These are phyloP conservation scores for Ceratobasidium sp. DNA, from an alignment of 1,284 basidiomycete genomes.

Conservation along the genomic window DNA sequence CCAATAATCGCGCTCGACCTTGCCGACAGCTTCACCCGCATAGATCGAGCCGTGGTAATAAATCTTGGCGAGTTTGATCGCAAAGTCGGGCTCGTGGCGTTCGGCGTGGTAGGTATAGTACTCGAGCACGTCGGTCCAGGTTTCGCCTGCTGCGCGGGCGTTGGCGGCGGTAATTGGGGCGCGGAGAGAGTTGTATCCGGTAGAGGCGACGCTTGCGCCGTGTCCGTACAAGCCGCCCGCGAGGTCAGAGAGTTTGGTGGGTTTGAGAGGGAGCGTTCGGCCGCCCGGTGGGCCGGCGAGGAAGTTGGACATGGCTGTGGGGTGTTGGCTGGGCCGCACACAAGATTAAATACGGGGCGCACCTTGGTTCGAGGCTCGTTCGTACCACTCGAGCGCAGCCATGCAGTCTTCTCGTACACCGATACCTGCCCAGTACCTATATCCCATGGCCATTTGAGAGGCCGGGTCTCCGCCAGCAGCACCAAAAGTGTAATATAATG, in stretches of 20 bases:
- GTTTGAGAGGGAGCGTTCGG: constrained; percentile 79
- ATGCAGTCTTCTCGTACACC: constrained; percentile 86
- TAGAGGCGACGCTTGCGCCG: constrained; percentile 89
- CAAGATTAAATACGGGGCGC: constrained; percentile 43
- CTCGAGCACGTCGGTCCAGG: constrained; percentile 90
- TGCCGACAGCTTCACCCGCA: constrained; percentile 83
- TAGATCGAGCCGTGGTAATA: constrained; percentile 94
- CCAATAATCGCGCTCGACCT: constrained; percentile 74
- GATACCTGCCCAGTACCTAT: constrained; percentile 95
- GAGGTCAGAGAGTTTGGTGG: constrained; percentile 87
- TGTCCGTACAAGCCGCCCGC: constrained; percentile 92
- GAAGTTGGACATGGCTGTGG: constrained; percentile 73
- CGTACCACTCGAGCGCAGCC: constrained; percentile 84
- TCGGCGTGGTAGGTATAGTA: constrained; percentile 96
- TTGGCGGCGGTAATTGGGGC: constrained; percentile 84
- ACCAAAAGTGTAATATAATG: constrained; percentile 92
- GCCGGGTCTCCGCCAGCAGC: constrained; percentile 85
- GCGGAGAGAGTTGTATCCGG: constrained; percentile 70
- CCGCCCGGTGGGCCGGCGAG: constrained; percentile 90
- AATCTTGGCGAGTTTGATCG: constrained; percentile 87
- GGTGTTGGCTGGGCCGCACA: constrained; percentile 7
- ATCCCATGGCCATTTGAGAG: constrained; percentile 92
- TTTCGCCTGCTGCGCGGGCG: constrained; percentile 84
- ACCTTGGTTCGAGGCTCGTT: constrained; percentile 84
- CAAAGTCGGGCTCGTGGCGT: constrained; percentile 82